Base-by-base conservation (phyloP, 2,329 filamentous ascomycete species). In the Talaromyces sp. region DNA sequence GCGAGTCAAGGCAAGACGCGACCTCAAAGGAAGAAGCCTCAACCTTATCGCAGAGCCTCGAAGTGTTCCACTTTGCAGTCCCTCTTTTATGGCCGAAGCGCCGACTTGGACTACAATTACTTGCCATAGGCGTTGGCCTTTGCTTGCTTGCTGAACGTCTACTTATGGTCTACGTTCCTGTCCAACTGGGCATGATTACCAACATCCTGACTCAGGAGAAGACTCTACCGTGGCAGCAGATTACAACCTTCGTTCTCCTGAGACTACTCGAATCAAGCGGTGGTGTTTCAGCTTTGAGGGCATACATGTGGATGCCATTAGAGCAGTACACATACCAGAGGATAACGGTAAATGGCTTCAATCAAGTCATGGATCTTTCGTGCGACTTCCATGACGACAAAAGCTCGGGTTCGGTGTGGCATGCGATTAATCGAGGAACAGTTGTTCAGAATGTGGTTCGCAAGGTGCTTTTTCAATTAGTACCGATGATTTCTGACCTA, bases 11-110 rank as follows among this genome's bases (percentile, higher is more conserved):
- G 39, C 52, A 48, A 41, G 50, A 62, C n/a, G 39, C 11, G 22
- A 43, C 47, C 41, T n/a, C 24, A 22, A 47, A 50, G 41, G 50
- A 63, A 59, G 60, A 19, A 6, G 45, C 19, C 37, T 47, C 50
- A 13, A 43, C 27, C 41, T 57, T 47, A 9, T 45, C 60, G 33
- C 48, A 62, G 35, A 58, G 48, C n/a, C 39, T 33, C 10, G 43
- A 58, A 39, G 57, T 61, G 27, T 11, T 39, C 14, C 64, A 89
- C 86, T 79, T 94, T 41, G 89, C 96, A 74, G 81, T 93, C 33
- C 91, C 91, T 0, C 91, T 92, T 72, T 81, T 96, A 22, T 93
- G 90, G 87, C 92, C 93, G 0, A 84, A 86, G 60, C 84, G 88
- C 48, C 85, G 90, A 71, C 83, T 82, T 62, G 75, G 79, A 14